These are phyloP conservation scores for barley (Hordeum vulgare) DNA, from an alignment of 176 grass and related monocot genomes.

Conservation along the genomic window MorexV3_pseudomolecules_assembly NC_058524.1:457260100-457260599, in stretches of 20 bases:
- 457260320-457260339: not conserved
- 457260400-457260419: conserved; percentile 9
- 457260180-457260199: not conserved
- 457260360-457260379: not conserved
- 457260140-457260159: not conserved
- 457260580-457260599: fast-evolving
- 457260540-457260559: not conserved
- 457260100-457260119: not conserved
- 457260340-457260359: not conserved
- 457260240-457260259: not conserved
- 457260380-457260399: not conserved
- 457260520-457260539: not conserved
- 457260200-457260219: not conserved
- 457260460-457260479: conserved; percentile 2
- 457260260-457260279: not conserved
- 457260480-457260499: not conserved
- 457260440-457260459: not conserved
- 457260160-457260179: not conserved
- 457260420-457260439: not conserved
- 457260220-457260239: not conserved
- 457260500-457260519: not conserved
- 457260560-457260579: not conserved
- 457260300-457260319: not conserved
- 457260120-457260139: not conserved
- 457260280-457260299: not conserved